Evolutionary conservation across 768 basidiomycete genomes (phyloP).

Genomic region (Boletus speciosus): DNA sequence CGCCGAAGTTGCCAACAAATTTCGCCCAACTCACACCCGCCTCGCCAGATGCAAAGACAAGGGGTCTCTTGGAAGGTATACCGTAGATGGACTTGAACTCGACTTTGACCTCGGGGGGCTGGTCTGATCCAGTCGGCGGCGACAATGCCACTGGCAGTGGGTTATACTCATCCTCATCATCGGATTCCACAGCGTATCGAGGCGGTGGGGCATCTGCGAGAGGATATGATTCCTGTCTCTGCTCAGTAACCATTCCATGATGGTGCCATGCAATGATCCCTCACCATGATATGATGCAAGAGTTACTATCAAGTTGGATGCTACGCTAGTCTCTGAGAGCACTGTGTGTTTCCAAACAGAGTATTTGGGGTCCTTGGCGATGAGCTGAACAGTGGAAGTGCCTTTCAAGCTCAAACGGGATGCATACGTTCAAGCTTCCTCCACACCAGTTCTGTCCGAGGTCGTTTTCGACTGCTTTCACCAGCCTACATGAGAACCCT

Average conservation of each 20-base stretch:
- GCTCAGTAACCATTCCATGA: neutral
- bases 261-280: neutral
- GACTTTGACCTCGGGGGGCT: constrained; percentile 26
- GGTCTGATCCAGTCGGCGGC: constrained; percentile 5
- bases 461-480: constrained; percentile 14
- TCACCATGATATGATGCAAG: constrained; percentile 12
- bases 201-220: constrained; percentile 55
- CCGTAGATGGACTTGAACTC: constrained; percentile 37
- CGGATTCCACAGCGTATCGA: constrained; percentile 61
- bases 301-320: neutral
- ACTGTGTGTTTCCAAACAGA: neutral
- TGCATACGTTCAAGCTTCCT: constrained; percentile 10
- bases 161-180: constrained; percentile 64
- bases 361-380: constrained; percentile 4
- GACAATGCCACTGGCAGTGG: constrained; percentile 28
- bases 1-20: constrained; percentile 45
- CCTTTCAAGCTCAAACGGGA: neutral
- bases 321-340: neutral
- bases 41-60: constrained; percentile 48
- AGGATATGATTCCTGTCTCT: constrained; percentile 47
- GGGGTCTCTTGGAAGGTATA: constrained; percentile 21
- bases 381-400: neutral
- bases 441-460: constrained; percentile 1
- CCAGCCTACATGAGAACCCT: constrained; percentile 50
- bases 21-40: constrained; percentile 49